Percentiles rank a stretch among this genome's conserved stretches.
phyloP scores from a whole-genome alignment of 192 early-diverging fungal species.

The Blastocladiella britannica region DNA sequence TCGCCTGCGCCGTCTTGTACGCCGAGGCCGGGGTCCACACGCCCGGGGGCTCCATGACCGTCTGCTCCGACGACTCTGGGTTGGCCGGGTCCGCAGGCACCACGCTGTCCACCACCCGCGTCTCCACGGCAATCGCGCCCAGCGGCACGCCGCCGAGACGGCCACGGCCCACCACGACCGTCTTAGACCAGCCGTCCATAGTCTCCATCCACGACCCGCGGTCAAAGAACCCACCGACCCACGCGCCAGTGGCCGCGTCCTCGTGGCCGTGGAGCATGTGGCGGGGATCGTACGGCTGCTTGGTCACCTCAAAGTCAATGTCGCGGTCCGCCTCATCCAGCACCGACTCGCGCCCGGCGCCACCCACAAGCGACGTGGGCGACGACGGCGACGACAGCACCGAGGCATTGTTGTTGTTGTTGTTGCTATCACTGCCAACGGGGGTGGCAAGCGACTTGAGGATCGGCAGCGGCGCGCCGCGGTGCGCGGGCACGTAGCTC shows the following conservation, averaged over 20 bases:
- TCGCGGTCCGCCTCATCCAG: slow-evolving; percentile 62
- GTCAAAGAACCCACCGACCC: slow-evolving; percentile 90
- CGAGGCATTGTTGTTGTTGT: slow-evolving; percentile 7
- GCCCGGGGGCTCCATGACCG: slow-evolving; percentile 73
- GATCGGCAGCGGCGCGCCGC: slow-evolving; percentile 39
- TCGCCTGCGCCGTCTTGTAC: slow-evolving; percentile 98
- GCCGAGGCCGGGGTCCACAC: slow-evolving; percentile 99
- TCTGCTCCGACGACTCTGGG: slow-evolving; percentile 68
- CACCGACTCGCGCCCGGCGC: not conserved
- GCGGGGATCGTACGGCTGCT: slow-evolving; percentile 75
- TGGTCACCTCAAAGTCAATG: slow-evolving; percentile 63
- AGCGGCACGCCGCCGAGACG: slow-evolving; percentile 91
- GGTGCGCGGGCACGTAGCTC: slow-evolving; percentile 60
- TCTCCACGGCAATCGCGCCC: slow-evolving; percentile 94
- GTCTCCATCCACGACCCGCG: slow-evolving; percentile 90
- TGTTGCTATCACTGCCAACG: not conserved
- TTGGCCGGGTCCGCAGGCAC: slow-evolving; percentile 89
- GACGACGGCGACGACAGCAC: slow-evolving; percentile 18
- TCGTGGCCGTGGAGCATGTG: slow-evolving; percentile 62
- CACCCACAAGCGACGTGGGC: not conserved
- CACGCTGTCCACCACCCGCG: slow-evolving; percentile 72
- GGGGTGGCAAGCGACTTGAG: slow-evolving; percentile 15
- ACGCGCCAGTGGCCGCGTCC: slow-evolving; percentile 35
- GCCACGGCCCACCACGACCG: slow-evolving; percentile 84
- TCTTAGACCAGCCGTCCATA: slow-evolving; percentile 87